Base-by-base conservation (phyloP, 192 early-diverging fungal genomes). In the Funneliformis mosseae region DNA sequence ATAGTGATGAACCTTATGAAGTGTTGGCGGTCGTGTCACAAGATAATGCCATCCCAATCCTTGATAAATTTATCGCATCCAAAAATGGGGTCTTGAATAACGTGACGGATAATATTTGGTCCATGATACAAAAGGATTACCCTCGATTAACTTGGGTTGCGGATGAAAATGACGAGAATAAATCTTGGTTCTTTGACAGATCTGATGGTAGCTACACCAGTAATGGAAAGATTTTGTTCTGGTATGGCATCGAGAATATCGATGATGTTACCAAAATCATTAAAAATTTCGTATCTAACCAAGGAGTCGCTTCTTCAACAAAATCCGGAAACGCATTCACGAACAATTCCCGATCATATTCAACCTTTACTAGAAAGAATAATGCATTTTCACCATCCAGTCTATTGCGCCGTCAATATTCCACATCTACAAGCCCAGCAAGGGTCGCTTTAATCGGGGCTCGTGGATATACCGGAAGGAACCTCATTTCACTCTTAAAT, bases 51-150 rank as follows among this genome's bases (percentile, higher is more conserved):
- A 85, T 94, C 41, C 87, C 96, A 41, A 84, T 92, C 38, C 85
- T 99, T 61, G 97, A 99, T 82, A 96, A 96, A 86, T 94, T 99
- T 80, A 91, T 97, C 8, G 90, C 93, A 23, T 92, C 93, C 70
- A 95, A 95, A 86, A 90, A 92, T 8, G 96, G 94, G 0, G 88
- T 91, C 5, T 85, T 99, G 45, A 98, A 97, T 84, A 98, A 97
- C 81, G 97, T 99, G 28, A 95, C 94, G 8, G 98, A 99, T 76
- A 98, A 97, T 81, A 88, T 97, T 11, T 99, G 97, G 97, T 90
- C 90, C 63, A 88, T 94, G 41, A 92, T 99, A 72, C 87, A 88
- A 45, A 94, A 94, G 73, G 97, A 99, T 82, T 91, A 96, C 79
- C 83, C 91, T 43, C 85, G 85, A 41, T 89, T 99, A 71, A 91